Percentiles rank a stretch among this genome's conserved stretches.
These are phyloP conservation scores for Bruguiera gymnorhiza DNA, from an alignment of 345 rosid genomes.

Conservation along the genomic window DNA sequence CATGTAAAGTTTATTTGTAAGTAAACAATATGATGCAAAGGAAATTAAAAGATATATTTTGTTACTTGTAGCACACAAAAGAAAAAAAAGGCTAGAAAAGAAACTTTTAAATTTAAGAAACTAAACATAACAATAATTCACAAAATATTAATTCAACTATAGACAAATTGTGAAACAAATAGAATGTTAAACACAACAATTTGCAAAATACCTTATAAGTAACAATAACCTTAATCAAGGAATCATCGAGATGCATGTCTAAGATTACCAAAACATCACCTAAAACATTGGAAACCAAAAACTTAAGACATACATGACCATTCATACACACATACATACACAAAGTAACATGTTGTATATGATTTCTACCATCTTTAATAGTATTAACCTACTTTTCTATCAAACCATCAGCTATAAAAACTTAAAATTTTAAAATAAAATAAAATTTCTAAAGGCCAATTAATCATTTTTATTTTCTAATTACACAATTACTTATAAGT, in stretches of 20 bases:
- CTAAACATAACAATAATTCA: too few relatives aligned
- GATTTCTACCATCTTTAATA: slow-evolving; percentile 74
- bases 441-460: too few relatives aligned
- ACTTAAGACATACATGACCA: not conserved
- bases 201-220: slow-evolving; percentile 82
- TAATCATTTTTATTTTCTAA: too few relatives aligned
- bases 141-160: not conserved
- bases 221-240: slow-evolving; percentile 78
- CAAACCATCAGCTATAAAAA: slow-evolving; percentile 53
- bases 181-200: not conserved
- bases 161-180: not conserved
- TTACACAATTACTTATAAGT: too few relatives aligned
- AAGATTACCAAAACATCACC: slow-evolving; percentile 93
- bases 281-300: slow-evolving; percentile 26
- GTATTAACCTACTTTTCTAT: slow-evolving; percentile 80
- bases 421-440: too few relatives aligned
- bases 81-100: too few relatives aligned
- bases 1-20: not conserved
- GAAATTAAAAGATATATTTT: too few relatives aligned
- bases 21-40: not conserved
- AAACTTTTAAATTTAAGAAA: too few relatives aligned
- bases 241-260: slow-evolving; percentile 87
- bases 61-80: too few relatives aligned
- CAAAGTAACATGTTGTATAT: not conserved
- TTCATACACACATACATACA: not conserved